phyloP scores from a whole-genome alignment of 2,329 filamentous ascomycete species.

The Colletotrichum costaricense region DNA sequence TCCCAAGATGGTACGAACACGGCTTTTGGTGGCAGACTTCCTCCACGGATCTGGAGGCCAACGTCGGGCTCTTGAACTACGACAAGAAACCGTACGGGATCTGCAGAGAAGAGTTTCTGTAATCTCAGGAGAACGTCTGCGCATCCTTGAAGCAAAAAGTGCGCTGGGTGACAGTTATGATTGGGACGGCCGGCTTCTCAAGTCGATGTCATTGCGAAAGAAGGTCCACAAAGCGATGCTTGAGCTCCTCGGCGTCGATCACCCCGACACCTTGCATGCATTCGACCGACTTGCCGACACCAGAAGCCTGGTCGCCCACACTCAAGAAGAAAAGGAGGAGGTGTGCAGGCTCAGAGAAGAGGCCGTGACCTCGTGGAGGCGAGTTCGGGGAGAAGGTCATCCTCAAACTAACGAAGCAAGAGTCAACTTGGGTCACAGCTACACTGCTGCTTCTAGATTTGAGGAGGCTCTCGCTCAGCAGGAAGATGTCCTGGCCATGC shows the following conservation, averaged over 20 bases:
- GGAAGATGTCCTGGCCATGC: neutral
- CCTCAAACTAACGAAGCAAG: conserved; percentile 1
- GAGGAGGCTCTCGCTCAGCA: neutral
- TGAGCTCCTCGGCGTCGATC: neutral
- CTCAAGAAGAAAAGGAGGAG: neutral
- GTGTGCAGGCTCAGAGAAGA: neutral
- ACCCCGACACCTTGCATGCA: neutral
- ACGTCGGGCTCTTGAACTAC: neutral
- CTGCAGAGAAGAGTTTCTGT: too few species aligned
- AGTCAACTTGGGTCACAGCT: neutral
- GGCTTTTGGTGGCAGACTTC: neutral
- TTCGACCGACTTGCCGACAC: neutral
- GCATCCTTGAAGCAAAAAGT: neutral
- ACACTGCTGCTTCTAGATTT: neutral
- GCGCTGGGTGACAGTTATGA: conserved; percentile 3
- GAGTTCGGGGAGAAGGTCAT: neutral
- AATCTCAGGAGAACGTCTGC: neutral
- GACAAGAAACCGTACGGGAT: neutral
- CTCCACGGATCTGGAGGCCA: neutral
- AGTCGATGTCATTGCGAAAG: neutral
- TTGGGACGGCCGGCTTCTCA: neutral
- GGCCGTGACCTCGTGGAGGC: neutral
- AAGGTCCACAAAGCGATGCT: neutral
- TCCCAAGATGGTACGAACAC: neutral
- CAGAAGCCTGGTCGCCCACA: neutral